Conservation (phyloP, 2,329 filamentous ascomycete species). For the Fusarium multiceps region DNA sequence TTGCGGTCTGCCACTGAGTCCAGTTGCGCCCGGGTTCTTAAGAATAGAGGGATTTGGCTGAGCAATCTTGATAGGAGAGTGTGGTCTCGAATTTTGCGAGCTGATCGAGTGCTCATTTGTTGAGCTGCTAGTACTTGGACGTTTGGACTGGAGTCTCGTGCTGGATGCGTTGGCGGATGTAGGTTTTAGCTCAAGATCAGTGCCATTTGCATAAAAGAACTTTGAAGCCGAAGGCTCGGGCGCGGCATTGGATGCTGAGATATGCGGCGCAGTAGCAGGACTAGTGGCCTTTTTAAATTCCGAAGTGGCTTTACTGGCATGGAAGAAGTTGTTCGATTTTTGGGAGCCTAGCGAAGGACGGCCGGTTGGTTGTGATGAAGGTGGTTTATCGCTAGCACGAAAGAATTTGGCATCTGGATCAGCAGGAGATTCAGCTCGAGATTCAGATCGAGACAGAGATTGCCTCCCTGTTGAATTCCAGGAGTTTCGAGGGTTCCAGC, state of each 20-base stretch:
- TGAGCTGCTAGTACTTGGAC: slow-evolving; percentile 52
- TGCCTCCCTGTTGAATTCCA: slow-evolving; percentile 45
- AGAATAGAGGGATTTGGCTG: slow-evolving; percentile 40
- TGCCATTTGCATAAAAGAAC: slow-evolving; percentile 81
- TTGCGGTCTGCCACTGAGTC: slow-evolving; percentile 46
- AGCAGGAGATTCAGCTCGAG: slow-evolving; percentile 45
- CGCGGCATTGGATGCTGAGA: slow-evolving; percentile 50
- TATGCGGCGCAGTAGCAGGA: slow-evolving; percentile 48
- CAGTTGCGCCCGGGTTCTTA: slow-evolving; percentile 31
- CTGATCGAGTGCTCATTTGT: slow-evolving; percentile 33
- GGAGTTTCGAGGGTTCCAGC: slow-evolving; percentile 57
- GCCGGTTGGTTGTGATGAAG: slow-evolving; percentile 52
- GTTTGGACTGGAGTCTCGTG: slow-evolving; percentile 57
- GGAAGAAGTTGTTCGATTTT: slow-evolving; percentile 67
- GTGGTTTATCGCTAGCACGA: slow-evolving; percentile 82
- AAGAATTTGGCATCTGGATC: slow-evolving; percentile 77
- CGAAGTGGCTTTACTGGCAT: slow-evolving; percentile 63
- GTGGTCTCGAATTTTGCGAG: slow-evolving; percentile 55
- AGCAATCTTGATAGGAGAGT: slow-evolving; percentile 62
- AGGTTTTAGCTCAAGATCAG: slow-evolving; percentile 57
- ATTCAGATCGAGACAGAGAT: slow-evolving; percentile 40
- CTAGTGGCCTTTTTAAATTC: slow-evolving; percentile 52
- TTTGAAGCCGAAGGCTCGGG: slow-evolving; percentile 64
- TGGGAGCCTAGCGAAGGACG: slow-evolving; percentile 55
- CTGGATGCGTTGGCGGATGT: slow-evolving; percentile 60